These are phyloP conservation scores for Plasmodium coatneyi DNA, from an alignment of 169 alveolate species.

Conservation along the genomic window DNA sequence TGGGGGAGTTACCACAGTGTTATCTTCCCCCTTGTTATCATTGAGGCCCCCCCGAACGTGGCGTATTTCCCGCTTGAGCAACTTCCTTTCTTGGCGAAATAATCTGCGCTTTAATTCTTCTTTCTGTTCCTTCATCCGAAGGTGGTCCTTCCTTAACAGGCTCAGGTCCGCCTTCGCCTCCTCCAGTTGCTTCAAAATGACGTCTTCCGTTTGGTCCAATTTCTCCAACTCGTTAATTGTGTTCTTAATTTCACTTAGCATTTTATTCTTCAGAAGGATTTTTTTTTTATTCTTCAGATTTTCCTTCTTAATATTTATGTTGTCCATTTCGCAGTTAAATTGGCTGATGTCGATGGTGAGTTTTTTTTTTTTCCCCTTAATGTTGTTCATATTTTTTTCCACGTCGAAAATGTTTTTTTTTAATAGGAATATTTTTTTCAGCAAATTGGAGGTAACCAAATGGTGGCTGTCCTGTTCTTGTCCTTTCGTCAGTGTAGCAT, in stretches of 20 bases:
- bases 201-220: constrained; percentile 20
- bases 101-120: constrained; percentile 26
- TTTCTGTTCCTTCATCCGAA: constrained; percentile 15
- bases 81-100: constrained; percentile 22
- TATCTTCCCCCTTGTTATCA: background rate
- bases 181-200: constrained; percentile 20
- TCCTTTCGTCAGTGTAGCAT: background rate
- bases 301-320: constrained; percentile 56
- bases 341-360: constrained; percentile 53
- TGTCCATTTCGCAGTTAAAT: constrained; percentile 33
- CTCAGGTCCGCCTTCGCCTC: constrained; percentile 25
- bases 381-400: constrained; percentile 11
- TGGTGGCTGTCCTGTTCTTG: background rate
- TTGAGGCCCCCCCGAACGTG: background rate
- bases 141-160: constrained; percentile 5
- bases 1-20: background rate
- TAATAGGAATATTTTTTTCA: constrained; percentile 22
- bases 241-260: constrained; percentile 45
- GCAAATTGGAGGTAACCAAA: background rate
- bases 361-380: constrained; percentile 40
- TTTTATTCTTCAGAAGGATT: constrained; percentile 45
- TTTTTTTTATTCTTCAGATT: constrained; percentile 45
- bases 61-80: constrained; percentile 20
- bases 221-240: constrained; percentile 36
- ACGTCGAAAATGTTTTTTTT: constrained; percentile 22